phyloP scores from a whole-genome alignment of 768 basidiomycete species.

The Serendipita vermifera region DNA sequence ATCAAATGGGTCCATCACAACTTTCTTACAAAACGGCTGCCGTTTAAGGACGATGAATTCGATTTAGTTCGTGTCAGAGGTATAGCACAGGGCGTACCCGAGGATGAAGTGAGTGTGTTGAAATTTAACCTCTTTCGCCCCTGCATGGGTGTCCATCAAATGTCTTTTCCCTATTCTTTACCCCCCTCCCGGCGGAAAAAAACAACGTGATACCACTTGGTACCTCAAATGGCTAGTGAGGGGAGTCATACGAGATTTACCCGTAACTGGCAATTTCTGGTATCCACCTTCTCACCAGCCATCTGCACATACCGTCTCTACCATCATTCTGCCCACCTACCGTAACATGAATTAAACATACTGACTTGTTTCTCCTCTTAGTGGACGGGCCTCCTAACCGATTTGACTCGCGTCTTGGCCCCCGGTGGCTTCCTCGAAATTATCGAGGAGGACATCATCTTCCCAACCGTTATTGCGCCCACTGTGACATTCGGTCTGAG shows the following conservation, averaged over 20 bases:
- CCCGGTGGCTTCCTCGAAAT: neutral
- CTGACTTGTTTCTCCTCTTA: neutral
- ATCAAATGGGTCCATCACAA: conserved; percentile 1
- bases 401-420: neutral
- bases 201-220: no score
- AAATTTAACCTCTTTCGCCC: neutral
- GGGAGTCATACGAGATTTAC: no score
- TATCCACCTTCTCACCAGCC: no score
- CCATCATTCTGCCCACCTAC: no score
- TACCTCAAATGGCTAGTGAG: no score
- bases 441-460: conserved; percentile 4
- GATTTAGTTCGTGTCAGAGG: neutral
- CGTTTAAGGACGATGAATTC: neutral
- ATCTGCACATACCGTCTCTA: no score
- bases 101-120: neutral
- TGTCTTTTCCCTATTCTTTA: no score
- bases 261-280: no score
- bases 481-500: neutral
- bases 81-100: neutral
- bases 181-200: no score
- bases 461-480: neutral
- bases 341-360: no score
- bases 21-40: neutral
- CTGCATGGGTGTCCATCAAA: no score
- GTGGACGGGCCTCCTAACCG: neutral